Percentiles rank a stretch among this genome's conserved stretches.
These are phyloP conservation scores for Mrakia gelida DNA, from an alignment of 768 basidiomycete genomes.

Conservation along the genomic window DNA sequence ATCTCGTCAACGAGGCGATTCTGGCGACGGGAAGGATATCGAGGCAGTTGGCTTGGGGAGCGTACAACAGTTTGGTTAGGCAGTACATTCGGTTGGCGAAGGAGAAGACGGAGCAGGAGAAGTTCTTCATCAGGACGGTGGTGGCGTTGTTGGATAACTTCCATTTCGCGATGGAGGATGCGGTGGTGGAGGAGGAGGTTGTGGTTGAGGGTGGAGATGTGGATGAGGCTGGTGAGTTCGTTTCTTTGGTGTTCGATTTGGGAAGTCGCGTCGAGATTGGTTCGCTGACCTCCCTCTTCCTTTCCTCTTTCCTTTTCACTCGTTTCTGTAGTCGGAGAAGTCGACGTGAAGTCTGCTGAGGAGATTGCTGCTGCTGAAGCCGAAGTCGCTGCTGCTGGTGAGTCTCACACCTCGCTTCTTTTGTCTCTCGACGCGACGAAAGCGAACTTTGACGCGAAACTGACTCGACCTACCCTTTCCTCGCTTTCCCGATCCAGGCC, in stretches of 20 bases:
- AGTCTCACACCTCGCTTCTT: neutral
- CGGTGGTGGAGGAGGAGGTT: conserved; percentile 43
- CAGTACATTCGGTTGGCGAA: conserved; percentile 64
- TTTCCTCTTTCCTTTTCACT: neutral
- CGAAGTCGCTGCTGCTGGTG: conserved; percentile 26
- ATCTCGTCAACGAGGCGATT: conserved; percentile 86
- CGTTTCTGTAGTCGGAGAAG: conserved; percentile 21
- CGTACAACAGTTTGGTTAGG: conserved; percentile 73
- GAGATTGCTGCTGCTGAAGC: conserved; percentile 34
- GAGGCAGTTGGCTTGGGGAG: conserved; percentile 70
- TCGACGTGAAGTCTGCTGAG: conserved; percentile 35
- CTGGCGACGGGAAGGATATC: conserved; percentile 71
- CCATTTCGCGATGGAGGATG: conserved; percentile 77
- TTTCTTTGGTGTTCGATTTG: too few relatives aligned
- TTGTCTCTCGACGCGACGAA: neutral
- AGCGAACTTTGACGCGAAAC: neutral
- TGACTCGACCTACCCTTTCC: neutral
- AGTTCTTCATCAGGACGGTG: conserved; percentile 75
- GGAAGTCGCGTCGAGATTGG: neutral
- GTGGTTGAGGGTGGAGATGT: conserved; percentile 36
- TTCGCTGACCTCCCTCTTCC: neutral
- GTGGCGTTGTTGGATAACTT: conserved; percentile 84
- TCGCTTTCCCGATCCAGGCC: neutral
- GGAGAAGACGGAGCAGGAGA: conserved; percentile 64
- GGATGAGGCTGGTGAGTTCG: conserved; percentile 31